These are phyloP conservation scores for Naganishia vishniacii DNA, from an alignment of 768 basidiomycete genomes.

Conservation along the genomic window DNA sequence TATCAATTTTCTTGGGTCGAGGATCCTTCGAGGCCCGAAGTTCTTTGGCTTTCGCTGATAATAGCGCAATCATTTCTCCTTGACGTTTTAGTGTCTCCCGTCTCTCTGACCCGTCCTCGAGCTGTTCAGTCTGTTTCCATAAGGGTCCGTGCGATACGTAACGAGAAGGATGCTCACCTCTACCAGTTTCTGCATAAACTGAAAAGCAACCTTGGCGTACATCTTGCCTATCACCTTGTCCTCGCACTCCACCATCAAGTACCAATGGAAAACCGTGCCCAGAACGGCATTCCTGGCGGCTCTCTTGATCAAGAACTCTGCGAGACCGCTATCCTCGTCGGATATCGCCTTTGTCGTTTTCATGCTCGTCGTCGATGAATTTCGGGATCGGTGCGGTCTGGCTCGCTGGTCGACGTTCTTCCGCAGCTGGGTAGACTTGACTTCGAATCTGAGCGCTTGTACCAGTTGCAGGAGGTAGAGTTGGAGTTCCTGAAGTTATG, in stretches of 20 bases:
- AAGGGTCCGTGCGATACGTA: background rate
- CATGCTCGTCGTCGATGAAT: background rate
- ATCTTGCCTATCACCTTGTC: slow-evolving; percentile 79
- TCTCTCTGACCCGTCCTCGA: slow-evolving; percentile 71
- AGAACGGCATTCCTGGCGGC: slow-evolving; percentile 76
- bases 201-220: slow-evolving; percentile 84
- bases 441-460: slow-evolving; percentile 96
- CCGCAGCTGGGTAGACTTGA: slow-evolving; percentile 51
- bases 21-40: slow-evolving; percentile 84
- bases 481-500: slow-evolving; percentile 72
- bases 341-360: slow-evolving; percentile 57
- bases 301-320: slow-evolving; percentile 82
- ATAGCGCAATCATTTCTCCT: slow-evolving; percentile 76
- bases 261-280: slow-evolving; percentile 93
- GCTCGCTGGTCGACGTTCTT: background rate
- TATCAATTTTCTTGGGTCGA: slow-evolving; percentile 95
- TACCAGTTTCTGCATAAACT: slow-evolving; percentile 78
- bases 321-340: slow-evolving; percentile 84
- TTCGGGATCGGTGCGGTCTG: slow-evolving; percentile 10
- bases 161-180: slow-evolving; percentile 56
- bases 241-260: slow-evolving; percentile 87
- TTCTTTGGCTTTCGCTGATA: slow-evolving; percentile 80
- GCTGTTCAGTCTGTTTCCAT: slow-evolving; percentile 48
- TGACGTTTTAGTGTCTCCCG: slow-evolving; percentile 86
- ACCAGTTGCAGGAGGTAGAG: slow-evolving; percentile 92